phyloP scores from a whole-genome alignment of 805 yeast genomes.

The Metschnikowia vanudenii region DNA sequence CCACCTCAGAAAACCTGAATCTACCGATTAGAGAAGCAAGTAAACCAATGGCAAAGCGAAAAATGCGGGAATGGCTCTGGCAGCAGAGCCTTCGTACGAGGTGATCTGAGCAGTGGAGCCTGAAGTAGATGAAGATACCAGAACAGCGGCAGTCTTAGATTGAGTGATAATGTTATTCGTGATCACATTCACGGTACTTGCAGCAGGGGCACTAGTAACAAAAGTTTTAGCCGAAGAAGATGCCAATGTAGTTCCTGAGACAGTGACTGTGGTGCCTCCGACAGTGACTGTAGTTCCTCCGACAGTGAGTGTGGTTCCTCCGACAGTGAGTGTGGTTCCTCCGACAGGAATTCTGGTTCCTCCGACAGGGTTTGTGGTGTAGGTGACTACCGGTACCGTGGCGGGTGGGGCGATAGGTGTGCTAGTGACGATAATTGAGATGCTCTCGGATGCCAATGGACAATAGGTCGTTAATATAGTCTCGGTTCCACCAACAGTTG shows the following conservation, averaged over 20 bases:
- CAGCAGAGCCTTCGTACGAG: conserved; percentile 32
- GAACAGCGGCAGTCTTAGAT: conserved; percentile 22
- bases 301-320: too few species aligned
- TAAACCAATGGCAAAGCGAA: conserved; percentile 24
- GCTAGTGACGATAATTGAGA: neutral
- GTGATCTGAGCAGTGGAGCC: conserved; percentile 13
- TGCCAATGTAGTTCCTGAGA: neutral
- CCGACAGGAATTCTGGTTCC: neutral
- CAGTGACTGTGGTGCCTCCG: neutral
- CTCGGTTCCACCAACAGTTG: conserved; percentile 13
- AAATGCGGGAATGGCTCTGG: conserved; percentile 24
- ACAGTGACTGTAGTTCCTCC: too few species aligned
- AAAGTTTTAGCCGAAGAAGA: neutral
- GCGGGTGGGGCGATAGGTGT: too few species aligned
- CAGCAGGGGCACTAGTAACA: conserved; percentile 5
- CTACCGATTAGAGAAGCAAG: conserved; percentile 14
- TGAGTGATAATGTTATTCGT: conserved; percentile 41
- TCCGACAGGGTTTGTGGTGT: too few species aligned
- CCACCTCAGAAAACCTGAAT: neutral
- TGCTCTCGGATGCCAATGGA: conserved; percentile 12
- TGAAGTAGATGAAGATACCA: neutral
- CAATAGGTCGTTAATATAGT: conserved; percentile 17
- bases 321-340: neutral
- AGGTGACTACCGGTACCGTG: too few species aligned
- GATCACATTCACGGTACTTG: conserved; percentile 38